Evolutionary conservation across 352 stramenopile genomes (phyloP), one percentile per base, ranked within the genome.

Genomic region (Globisporangium recalcitrans): DNA sequence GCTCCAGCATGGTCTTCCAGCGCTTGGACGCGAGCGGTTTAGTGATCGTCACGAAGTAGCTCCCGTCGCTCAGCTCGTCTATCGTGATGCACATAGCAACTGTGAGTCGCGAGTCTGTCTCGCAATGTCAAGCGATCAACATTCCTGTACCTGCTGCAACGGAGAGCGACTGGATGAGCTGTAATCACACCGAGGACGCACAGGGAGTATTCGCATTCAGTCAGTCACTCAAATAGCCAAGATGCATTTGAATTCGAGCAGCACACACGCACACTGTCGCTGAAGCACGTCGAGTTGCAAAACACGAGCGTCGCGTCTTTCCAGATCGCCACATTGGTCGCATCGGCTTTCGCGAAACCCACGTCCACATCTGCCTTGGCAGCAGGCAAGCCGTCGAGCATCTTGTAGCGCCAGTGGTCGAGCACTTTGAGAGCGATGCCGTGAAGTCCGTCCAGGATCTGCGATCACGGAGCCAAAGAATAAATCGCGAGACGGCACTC

Each of bases 201-300:
- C 13, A 22, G 0, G 46, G 36, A 51, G 9, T 6, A 24, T 10
- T 58, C 3, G 11, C 40, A 47, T 2, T 44, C 36, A 44, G 36
- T 44, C 11, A 38, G 32, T 11, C 32, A 8, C 3, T 38, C 14
- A 4, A 44, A n/a, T n/a, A n/a, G n/a, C n/a, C n/a, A n/a, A n/a
- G n/a, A n/a, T n/a, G n/a, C n/a, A n/a, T n/a, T n/a, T n/a, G n/a
- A n/a, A n/a, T n/a, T 36, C 48, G 11, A 22, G 13, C 26, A 54
- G 24, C 36, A 68, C 74, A n/a, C 36, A 68, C 74, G 44, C 60
- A 85, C 79, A 29, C 75, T 85, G 70, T 87, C 79, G 46, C 77
- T 87, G 51, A 88, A 88, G 61, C 79, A 88, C 46, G 79, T 88
- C 56, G 77, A 73, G 58, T 88, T 88, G 65, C 79, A 88, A 53